Conservation (phyloP, 345 rosid genomes). For the Citropsis articulata region DNA sequence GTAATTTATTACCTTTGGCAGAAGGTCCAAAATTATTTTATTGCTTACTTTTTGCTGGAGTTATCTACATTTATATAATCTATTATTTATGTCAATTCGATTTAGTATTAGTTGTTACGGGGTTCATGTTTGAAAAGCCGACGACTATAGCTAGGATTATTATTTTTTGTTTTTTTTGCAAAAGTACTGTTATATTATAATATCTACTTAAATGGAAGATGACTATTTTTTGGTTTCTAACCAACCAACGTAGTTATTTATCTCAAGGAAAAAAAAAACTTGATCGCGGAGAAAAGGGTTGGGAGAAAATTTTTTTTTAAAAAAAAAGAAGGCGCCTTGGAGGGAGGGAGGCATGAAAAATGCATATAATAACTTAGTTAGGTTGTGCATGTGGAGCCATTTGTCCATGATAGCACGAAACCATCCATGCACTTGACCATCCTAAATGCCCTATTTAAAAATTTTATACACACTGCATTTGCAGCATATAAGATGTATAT, state of each 20-base stretch:
- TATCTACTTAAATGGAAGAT: too few relatives aligned
- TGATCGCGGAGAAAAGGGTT: background rate
- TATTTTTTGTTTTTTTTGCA: too few relatives aligned
- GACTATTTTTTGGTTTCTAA: too few relatives aligned
- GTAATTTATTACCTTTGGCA: background rate
- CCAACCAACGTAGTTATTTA: background rate
- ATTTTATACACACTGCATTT: background rate
- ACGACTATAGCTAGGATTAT: too few relatives aligned
- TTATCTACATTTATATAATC: too few relatives aligned
- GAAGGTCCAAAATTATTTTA: too few relatives aligned
- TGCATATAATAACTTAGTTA: background rate
- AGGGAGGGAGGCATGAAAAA: background rate
- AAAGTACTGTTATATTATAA: too few relatives aligned
- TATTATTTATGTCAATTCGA: too few relatives aligned
- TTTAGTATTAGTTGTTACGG: too few relatives aligned
- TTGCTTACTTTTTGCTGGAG: too few relatives aligned
- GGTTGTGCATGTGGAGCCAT: conserved; percentile 30
- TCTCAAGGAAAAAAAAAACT: background rate
- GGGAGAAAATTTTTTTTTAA: too few relatives aligned
- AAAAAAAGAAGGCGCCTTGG: background rate
- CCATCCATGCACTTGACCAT: conserved; percentile 16
- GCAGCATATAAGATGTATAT: background rate
- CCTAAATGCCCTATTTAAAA: background rate
- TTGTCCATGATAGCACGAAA: conserved; percentile 19
- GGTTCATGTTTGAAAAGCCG: too few relatives aligned